Evolutionary conservation across 768 basidiomycete genomes (phyloP).

Genomic region (Pleurotus cornucopiae): DNA sequence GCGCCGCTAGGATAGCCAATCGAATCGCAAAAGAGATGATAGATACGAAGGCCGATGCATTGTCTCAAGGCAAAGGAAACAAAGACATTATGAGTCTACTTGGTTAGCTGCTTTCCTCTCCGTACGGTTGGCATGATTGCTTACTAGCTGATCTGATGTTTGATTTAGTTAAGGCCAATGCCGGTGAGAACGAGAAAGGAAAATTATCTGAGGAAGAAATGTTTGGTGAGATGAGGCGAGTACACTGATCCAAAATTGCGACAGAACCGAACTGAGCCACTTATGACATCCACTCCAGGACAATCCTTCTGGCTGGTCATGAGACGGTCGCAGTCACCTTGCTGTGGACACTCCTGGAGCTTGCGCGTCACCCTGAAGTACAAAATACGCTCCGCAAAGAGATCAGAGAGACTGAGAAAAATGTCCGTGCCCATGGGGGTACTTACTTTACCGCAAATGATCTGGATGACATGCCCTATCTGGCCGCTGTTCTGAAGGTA

Average conservation of each 20-base stretch:
- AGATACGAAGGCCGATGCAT: conserved; percentile 41
- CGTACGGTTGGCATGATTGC: neutral
- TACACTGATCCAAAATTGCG: neutral
- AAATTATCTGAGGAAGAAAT: conserved; percentile 35
- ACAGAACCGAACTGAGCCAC: too few species aligned
- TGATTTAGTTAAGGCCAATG: conserved; percentile 38
- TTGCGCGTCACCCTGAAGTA: conserved; percentile 52
- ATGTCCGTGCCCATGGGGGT: conserved; percentile 30
- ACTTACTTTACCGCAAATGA: conserved; percentile 41
- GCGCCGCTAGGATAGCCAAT: conserved; percentile 39
- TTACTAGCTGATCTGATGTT: neutral
- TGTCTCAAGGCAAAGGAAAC: conserved; percentile 41
- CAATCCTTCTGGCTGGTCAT: conserved; percentile 46
- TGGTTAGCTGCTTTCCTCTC: conserved; percentile 14
- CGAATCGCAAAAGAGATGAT: conserved; percentile 43
- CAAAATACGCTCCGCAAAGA: conserved; percentile 64
- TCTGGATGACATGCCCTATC: conserved; percentile 46
- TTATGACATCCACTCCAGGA: conserved; percentile 19
- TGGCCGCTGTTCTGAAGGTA: conserved; percentile 46
- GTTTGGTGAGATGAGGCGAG: conserved; percentile 32
- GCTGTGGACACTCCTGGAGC: conserved; percentile 59
- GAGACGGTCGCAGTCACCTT: conserved; percentile 60
- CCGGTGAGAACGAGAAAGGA: conserved; percentile 29
- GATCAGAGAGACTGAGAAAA: conserved; percentile 34
- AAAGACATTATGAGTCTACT: conserved; percentile 29